Base-by-base conservation (phyloP, 306 rosid species). In the Mimosa pudica region DNA sequence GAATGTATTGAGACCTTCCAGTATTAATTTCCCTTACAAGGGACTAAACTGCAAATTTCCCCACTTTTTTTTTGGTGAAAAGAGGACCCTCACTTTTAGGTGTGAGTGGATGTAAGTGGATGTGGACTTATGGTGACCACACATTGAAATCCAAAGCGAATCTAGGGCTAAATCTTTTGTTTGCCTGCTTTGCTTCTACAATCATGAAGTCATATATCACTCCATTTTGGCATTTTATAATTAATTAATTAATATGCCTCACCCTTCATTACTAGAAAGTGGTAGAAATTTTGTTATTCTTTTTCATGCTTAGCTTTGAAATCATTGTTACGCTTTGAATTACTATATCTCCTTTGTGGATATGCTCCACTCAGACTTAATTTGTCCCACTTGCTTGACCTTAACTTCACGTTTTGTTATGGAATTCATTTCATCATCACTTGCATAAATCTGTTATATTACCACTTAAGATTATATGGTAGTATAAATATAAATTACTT, bases 381-480 rank as follows among this genome's bases (percentile, higher is more conserved):
- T 4, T 4, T 62, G 42, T 5, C n/a, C 42, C 68, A 5, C 14
- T 32, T 32, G 44, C 14, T 32, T 11, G 42, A 77, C 82, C 73
- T 76, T 32, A 61, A 66, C 45, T 82, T 52, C 77, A 85, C 77
- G 86, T 8, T 61, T 52, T 54, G 52, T 49, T 57, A 51, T 49
- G 57, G 72, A 55, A 55, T n/a, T 55, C 30, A 54, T 5, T 6
- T 0, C 4, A 48, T 48, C n/a, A 76, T 20, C 18, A 44, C 2
- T 14, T 51, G 1, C 6, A 35, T 20, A 24, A 14, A 20, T 45
- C 14, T 41, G 35, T 18, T 81, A 52, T 11, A 45, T 44, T 69
- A 46, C 72, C 81, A 76, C 79, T 73, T 32, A 12, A 12, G 1
- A 24, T 61, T 14, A 71, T 18, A 38, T 38, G 42, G 30, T 24